phyloP scores from a whole-genome alignment of 352 stramenopile genomes.

The Phytopythium delawarense region DNA sequence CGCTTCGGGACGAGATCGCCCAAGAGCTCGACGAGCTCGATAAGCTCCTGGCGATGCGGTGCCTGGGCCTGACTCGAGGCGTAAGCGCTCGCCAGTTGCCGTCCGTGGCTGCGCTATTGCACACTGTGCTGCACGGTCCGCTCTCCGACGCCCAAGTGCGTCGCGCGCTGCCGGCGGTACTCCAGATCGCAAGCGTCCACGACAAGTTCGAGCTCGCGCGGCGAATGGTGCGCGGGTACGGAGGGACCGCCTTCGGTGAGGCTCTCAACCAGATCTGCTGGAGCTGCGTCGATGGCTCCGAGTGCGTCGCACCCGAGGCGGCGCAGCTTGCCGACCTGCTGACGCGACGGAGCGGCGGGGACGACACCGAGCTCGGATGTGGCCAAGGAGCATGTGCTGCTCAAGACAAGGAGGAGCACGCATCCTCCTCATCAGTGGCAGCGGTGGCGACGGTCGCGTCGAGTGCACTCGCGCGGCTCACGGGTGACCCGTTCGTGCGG shows the following conservation, averaged over 20 bases:
- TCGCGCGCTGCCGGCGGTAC: constrained; percentile 47
- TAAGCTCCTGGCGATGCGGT: constrained; percentile 47
- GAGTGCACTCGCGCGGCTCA: constrained; percentile 53
- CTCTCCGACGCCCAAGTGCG: constrained; percentile 60
- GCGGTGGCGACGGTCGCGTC: constrained; percentile 17
- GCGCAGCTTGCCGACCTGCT: constrained; percentile 56
- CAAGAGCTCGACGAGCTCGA: constrained; percentile 74
- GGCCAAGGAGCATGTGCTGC: neutral
- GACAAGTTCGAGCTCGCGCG: constrained; percentile 53
- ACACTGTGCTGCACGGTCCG: constrained; percentile 44
- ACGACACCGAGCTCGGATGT: neutral
- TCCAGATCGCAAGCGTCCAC: constrained; percentile 48
- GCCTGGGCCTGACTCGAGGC: constrained; percentile 43
- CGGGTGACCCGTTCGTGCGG: constrained; percentile 40
- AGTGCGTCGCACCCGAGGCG: constrained; percentile 64
- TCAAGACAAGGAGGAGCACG: neutral
- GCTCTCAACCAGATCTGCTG: constrained; percentile 61
- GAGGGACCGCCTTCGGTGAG: constrained; percentile 46
- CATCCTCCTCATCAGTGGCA: neutral
- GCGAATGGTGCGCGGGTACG: constrained; percentile 51
- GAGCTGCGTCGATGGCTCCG: constrained; percentile 64
- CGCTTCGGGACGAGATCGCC: constrained; percentile 58
- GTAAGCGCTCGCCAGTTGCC: constrained; percentile 31
- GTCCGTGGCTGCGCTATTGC: constrained; percentile 51
- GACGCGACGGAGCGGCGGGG: constrained; percentile 18